These are phyloP conservation scores for Cenchrus fungigraminus DNA, from an alignment of 176 grass and related monocot species.

Conservation along the genomic window DNA sequence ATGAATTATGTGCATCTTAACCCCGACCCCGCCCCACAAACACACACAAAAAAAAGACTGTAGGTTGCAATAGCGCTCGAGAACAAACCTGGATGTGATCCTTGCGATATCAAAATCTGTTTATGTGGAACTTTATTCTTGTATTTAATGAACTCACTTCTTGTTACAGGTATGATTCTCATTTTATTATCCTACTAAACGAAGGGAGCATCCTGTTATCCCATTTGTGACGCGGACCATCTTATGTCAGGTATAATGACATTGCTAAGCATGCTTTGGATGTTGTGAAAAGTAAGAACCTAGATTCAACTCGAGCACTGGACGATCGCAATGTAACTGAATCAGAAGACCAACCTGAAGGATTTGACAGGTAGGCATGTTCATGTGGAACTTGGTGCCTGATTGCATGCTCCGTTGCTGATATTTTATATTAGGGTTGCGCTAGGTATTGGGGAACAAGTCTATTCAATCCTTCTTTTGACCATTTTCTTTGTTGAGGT, in stretches of 20 bases:
- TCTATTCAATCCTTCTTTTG: slow-evolving; percentile 85
- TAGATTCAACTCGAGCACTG: slow-evolving; percentile 37
- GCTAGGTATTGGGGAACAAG: slow-evolving; percentile 85
- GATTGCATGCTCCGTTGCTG: slow-evolving; percentile 27
- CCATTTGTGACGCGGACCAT: slow-evolving; percentile 43
- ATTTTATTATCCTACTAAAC: slow-evolving; percentile 35
- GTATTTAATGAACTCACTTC: slow-evolving; percentile 16
- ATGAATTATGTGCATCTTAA: neutral
- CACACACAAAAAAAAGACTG: neutral
- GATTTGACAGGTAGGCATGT: slow-evolving; percentile 78
- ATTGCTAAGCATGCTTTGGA: slow-evolving; percentile 95
- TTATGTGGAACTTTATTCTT: slow-evolving; percentile 14
- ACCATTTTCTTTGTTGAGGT: slow-evolving; percentile 98
- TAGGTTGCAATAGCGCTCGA: neutral
- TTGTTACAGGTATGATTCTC: slow-evolving; percentile 52
- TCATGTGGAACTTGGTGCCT: slow-evolving; percentile 27
- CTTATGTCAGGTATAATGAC: slow-evolving; percentile 84
- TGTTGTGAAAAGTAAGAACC: slow-evolving; percentile 67
- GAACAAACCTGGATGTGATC: slow-evolving; percentile 15
- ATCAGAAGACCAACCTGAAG: slow-evolving; percentile 56
- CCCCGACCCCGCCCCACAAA: too few relatives aligned
- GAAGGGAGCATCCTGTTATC: slow-evolving; percentile 21
- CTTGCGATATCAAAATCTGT: neutral
- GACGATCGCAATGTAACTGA: slow-evolving; percentile 47
- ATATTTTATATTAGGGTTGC: slow-evolving; percentile 66